phyloP scores from a whole-genome alignment of 768 basidiomycete species.

The Agaricus sinodeliciosus region DNA sequence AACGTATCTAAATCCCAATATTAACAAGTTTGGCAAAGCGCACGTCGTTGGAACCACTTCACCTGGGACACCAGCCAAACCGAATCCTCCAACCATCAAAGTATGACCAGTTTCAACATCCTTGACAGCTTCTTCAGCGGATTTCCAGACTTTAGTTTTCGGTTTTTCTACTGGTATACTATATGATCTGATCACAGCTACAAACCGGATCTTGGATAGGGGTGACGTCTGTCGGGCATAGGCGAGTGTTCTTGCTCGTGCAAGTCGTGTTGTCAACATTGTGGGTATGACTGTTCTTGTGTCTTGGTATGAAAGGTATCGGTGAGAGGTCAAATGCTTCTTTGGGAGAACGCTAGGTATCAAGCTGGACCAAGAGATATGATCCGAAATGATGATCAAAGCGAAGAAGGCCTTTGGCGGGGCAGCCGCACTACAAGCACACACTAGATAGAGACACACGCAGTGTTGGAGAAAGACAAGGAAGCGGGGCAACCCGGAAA shows the following conservation, averaged over 20 bases:
- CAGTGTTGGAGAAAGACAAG: neutral
- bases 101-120: slow-evolving; percentile 77
- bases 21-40: neutral
- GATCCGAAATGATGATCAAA: too few species aligned
- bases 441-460: neutral
- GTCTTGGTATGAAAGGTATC: too few species aligned
- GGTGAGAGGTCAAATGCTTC: neutral
- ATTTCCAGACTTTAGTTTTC: slow-evolving; percentile 68
- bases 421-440: too few species aligned
- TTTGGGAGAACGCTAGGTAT: too few species aligned
- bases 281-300: too few species aligned
- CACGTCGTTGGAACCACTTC: slow-evolving; percentile 2
- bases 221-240: neutral
- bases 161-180: slow-evolving; percentile 27
- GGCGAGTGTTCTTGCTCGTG: neutral
- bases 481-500: neutral
- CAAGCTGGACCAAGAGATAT: too few species aligned
- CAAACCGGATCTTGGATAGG: neutral
- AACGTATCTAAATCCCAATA: slow-evolving; percentile 58
- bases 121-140: slow-evolving; percentile 76
- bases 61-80: slow-evolving; percentile 86
- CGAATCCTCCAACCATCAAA: slow-evolving; percentile 84
- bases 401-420: too few species aligned
- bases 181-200: slow-evolving; percentile 23
- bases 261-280: slow-evolving; percentile 1